These are phyloP conservation scores for Maudiozyma turicensis DNA, from an alignment of 805 yeast genomes.

Conservation along the genomic window DNA sequence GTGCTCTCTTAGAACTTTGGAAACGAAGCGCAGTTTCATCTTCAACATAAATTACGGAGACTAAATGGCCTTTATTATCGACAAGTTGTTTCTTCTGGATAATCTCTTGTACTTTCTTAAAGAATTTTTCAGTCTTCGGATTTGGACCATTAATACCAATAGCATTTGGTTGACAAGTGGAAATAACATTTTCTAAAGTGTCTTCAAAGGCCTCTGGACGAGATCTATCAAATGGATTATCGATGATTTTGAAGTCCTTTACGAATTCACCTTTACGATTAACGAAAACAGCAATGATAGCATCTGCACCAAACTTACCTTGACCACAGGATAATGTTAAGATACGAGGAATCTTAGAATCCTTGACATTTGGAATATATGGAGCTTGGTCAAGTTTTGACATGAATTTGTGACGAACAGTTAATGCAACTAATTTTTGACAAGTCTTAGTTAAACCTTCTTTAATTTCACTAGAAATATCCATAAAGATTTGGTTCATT, in stretches of 20 bases:
- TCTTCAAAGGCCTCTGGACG: constrained; percentile 56
- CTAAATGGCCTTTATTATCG: constrained; percentile 44
- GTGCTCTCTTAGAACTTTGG: constrained; percentile 70
- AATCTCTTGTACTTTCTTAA: constrained; percentile 44
- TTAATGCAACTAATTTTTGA: constrained; percentile 56
- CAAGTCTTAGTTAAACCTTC: constrained; percentile 73
- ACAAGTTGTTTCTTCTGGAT: constrained; percentile 49
- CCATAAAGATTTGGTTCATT: constrained; percentile 53
- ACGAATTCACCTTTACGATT: constrained; percentile 74
- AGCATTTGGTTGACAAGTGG: constrained; percentile 72
- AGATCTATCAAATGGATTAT: constrained; percentile 42
- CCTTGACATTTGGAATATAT: constrained; percentile 67
- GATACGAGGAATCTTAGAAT: constrained; percentile 79
- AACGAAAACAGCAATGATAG: constrained; percentile 71
- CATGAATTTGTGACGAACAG: constrained; percentile 60
- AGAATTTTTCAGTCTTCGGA: constrained; percentile 56
- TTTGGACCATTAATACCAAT: constrained; percentile 84
- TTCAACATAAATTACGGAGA: constrained; percentile 72
- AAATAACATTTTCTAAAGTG: constrained; percentile 50
- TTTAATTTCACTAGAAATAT: constrained; percentile 65
- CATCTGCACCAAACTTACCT: constrained; percentile 72
- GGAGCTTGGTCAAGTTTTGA: constrained; percentile 88
- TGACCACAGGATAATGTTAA: constrained; percentile 78
- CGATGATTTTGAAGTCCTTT: constrained; percentile 70
- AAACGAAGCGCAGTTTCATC: constrained; percentile 89